Evolutionary conservation across 78 protist genomes (phyloP).

Genomic region (Acrasis kona): DNA sequence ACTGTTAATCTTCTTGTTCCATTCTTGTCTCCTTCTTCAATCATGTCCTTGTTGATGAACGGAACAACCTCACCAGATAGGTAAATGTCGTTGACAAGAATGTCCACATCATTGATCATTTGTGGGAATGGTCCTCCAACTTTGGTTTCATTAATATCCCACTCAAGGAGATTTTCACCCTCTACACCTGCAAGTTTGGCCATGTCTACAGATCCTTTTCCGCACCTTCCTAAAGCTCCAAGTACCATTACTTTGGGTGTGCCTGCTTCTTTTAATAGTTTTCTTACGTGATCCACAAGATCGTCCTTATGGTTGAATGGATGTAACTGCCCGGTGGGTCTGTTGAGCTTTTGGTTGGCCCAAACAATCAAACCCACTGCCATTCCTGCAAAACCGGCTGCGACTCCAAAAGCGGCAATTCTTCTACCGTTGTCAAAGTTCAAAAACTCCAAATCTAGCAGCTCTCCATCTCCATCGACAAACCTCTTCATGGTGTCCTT

Average conservation of each 20-base stretch:
- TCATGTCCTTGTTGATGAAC: constrained; percentile 37
- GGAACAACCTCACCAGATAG: constrained; percentile 46
- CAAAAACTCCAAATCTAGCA: constrained; percentile 64
- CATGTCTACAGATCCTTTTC: constrained; percentile 51
- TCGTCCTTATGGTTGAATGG: neutral
- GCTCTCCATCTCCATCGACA: constrained; percentile 29
- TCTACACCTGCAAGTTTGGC: constrained; percentile 26
- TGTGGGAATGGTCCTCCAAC: constrained; percentile 70
- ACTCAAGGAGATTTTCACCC: constrained; percentile 10
- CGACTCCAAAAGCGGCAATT: constrained; percentile 68
- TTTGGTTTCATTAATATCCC: constrained; percentile 71
- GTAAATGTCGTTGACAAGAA: constrained; percentile 70
- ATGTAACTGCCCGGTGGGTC: neutral
- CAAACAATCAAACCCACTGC: constrained; percentile 49
- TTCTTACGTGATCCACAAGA: neutral
- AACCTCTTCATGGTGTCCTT: constrained; percentile 51
- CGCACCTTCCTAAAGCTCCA: constrained; percentile 77
- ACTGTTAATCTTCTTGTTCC: constrained; percentile 9
- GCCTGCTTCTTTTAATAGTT: neutral
- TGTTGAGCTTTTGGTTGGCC: constrained; percentile 19
- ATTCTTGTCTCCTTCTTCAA: neutral
- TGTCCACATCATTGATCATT: constrained; percentile 37
- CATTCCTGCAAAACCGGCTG: constrained; percentile 63
- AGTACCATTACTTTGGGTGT: constrained; percentile 35
- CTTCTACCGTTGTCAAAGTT: constrained; percentile 38